Base-by-base conservation (phyloP, 2,329 filamentous ascomycete genomes). In the Penicillium sp. region DNA sequence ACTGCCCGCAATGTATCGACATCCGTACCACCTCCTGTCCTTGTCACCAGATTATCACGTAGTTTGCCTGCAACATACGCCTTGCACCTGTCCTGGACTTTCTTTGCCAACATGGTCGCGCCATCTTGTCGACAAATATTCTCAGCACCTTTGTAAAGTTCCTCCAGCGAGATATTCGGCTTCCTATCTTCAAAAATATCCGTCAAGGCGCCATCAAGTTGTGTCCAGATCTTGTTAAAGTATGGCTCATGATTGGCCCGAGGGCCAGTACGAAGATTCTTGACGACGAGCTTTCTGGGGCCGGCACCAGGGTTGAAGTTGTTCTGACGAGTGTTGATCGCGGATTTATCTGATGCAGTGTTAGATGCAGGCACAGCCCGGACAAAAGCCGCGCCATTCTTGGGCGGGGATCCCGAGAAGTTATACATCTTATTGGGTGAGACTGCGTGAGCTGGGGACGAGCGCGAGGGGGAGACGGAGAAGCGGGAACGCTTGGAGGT, bases 101-200 rank as follows among this genome's bases (percentile, higher is more conserved):
- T 82, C 41, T 83, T 79, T 66, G 87, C 90, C 53, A 97, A 76
- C 53, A 85, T 82, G 19, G 83, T 81, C 2, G 90, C 89, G 65
- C 86, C 84, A 1, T 88, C 90, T 66, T 90, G 89, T 52, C 91
- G 84, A 73, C 95, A 99, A 11, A 96, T 82, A 70, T 96, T 92
- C 80, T 99, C 95, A 1, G 96, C 91, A 5, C 90, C 91, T 48
- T 91, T 86, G 72, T 97, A 98, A 14, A 99, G 80, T 65, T 90
- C 88, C 75, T 98, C 95, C 37, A 96, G 80, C n/a, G 93, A 93
- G 59, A 85, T 80, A n/a, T 77, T 76, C 1, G 90, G 84, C 52
- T 83, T 83, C 58, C 80, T 75, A 41, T 85, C 83, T 7, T 79
- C 79, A 70, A 98, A 93, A 24, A 98, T 86, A 44, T 86, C 84